Conservation (phyloP, 2,329 filamentous ascomycete species). For the Thielaviopsis euricoi region DNA sequence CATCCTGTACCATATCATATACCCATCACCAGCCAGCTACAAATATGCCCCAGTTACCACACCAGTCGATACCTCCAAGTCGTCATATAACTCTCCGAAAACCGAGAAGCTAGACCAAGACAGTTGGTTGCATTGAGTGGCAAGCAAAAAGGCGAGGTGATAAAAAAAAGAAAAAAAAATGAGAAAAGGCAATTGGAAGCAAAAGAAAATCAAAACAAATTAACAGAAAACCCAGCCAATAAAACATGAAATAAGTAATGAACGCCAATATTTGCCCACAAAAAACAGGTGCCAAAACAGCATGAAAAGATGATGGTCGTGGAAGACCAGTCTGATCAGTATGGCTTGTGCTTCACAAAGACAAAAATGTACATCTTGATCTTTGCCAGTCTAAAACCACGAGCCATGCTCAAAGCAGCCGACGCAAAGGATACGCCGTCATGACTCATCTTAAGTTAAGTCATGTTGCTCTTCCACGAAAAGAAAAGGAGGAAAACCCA, state of each 20-base stretch:
- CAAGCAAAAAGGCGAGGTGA: not conserved
- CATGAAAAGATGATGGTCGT: slow-evolving; percentile 10
- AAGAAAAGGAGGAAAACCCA: not conserved
- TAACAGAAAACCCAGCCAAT: slow-evolving; percentile 2
- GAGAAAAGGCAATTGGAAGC: not conserved
- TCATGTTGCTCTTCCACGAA: not conserved
- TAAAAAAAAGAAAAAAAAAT: slow-evolving; percentile 12
- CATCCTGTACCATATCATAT: not conserved
- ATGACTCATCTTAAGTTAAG: not conserved
- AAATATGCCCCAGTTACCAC: not conserved
- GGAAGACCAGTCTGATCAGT: not conserved
- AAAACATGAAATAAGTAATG: slow-evolving; percentile 3
- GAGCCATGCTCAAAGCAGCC: not conserved
- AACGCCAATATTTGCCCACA: slow-evolving; percentile 4
- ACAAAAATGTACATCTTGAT: not conserved
- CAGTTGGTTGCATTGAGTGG: not conserved
- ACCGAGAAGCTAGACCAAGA: not conserved
- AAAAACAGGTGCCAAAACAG: slow-evolving; percentile 5
- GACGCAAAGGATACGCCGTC: not conserved
- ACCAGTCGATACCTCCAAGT: not conserved
- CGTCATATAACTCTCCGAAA: no score
- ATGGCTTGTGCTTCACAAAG: not conserved
- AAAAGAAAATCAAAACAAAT: slow-evolving; percentile 4
- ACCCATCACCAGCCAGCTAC: not conserved
- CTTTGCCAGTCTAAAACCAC: not conserved